Evolutionary conservation across 2,329 filamentous ascomycete genomes (phyloP).

Genomic region (Canariomyces notabilis): DNA sequence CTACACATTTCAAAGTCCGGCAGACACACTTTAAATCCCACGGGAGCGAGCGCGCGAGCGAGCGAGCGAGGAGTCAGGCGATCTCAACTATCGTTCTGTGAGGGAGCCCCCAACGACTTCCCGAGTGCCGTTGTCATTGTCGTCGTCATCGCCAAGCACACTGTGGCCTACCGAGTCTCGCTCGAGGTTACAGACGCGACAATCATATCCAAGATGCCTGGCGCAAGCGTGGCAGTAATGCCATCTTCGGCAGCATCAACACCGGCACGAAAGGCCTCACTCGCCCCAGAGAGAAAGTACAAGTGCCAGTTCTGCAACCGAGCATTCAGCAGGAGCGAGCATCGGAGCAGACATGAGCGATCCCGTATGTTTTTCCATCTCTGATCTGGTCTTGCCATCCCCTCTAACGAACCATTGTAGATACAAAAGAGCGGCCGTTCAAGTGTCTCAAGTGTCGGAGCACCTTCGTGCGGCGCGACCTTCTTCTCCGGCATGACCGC

Average conservation of each 20-base stretch:
- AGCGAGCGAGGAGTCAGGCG: conserved; percentile 54
- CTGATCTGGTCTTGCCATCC: neutral
- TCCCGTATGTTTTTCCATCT: conserved; percentile 70
- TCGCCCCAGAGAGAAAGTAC: conserved; percentile 94
- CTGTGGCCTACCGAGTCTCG: conserved; percentile 16
- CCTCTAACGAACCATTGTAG: conserved; percentile 43
- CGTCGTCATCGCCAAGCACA: conserved; percentile 27
- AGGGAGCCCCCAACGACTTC: conserved; percentile 30
- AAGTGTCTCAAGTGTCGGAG: conserved; percentile 98
- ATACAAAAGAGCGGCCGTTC: conserved; percentile 98
- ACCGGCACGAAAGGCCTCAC: conserved; percentile 68
- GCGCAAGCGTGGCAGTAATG: conserved; percentile 61
- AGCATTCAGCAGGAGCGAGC: conserved; percentile 95
- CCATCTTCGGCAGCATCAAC: conserved; percentile 62
- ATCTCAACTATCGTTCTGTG: conserved; percentile 57
- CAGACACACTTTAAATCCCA: conserved; percentile 67
- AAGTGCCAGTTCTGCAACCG: conserved; percentile 98
- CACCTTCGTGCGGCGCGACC: conserved; percentile 95
- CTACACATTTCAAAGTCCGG: conserved; percentile 45
- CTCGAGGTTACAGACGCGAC: conserved; percentile 28
- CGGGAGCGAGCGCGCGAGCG: conserved; percentile 61
- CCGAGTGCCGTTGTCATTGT: conserved; percentile 32
- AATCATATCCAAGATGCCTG: conserved; percentile 56
- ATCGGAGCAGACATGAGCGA: conserved; percentile 92
- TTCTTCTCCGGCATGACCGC: conserved; percentile 92